Evolutionary conservation across 768 basidiomycete species (phyloP), one percentile per base, ranked within the genome.

Genomic region (Auriscalpium orientale): DNA sequence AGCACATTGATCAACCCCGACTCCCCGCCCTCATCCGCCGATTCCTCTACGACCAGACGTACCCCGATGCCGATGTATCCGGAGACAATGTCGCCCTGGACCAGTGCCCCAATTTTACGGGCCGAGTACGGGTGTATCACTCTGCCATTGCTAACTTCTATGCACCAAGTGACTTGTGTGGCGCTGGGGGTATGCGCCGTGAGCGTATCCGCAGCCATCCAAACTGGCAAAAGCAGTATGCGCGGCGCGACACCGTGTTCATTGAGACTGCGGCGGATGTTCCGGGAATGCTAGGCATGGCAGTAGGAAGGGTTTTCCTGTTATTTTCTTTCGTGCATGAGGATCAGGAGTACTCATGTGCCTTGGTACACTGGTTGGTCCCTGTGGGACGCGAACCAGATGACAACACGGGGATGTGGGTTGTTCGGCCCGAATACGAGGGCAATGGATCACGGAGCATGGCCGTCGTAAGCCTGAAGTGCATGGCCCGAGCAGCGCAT

Each of bases 161-260:
- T 54, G 64, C 64, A 0, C 67, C 70, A 0, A 72, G 72, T 36
- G 66, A 72, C 12, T 38, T 57, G 1, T 59, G 62, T 37, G 67
- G 70, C 0, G 21, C 46, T 5, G 36, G 56, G 1, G 64, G 68
- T 1, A 71, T 73, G 71, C 58, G 56, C 1, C n/a, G 28, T 0
- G 65, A 73, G 55, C 49, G 36, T 6, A 67, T 73, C 16, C 40
- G 61, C 1, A 45, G 63, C 0, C 51, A 18, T 18, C 64, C 64
- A 3, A 50, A 28, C 0, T 72, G 70, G 71, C 49, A 60, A 3
- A 33, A 49, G 1, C 54, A 55, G 0, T 45, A 46, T 4, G 20
- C 61, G 0, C 47, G 54, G 0, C 38, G 37, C 8, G 68, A 73
- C 52, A 66, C 64, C 7, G 54, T 67, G 1, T 68, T 68, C 34